Base-by-base conservation (phyloP, 441 rosid species). In the Aquilaria agallochum region DNA sequence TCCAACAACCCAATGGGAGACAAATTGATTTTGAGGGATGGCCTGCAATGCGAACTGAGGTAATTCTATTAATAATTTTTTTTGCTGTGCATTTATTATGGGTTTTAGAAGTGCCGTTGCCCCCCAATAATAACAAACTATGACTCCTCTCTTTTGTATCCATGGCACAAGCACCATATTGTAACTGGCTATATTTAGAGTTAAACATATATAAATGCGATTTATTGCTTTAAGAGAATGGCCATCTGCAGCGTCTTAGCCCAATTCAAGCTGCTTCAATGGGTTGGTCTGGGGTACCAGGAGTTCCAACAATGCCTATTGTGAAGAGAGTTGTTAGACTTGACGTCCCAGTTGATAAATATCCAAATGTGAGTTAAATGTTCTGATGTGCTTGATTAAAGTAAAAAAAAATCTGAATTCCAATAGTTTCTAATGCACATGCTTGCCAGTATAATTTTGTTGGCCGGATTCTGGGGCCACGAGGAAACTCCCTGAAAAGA, bases 401-500 rank as follows among this genome's bases (percentile, higher is more conserved):
- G 45, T 56, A 46, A 12, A 20, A 20, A 20, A 20, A 20, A 46
- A 57, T 52, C 4, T 59, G 44, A 11, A 47, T 59, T 55, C 30
- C 54, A 54, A 53, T 48, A 20, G 54, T 60, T 56, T 76, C 81
- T 74, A 78, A 75, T 67, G 45, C 57, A 15, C 59, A 62, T 56
- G 7, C 54, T 31, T 78, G 47, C 73, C 94, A 91, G 97, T 91
- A 74, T 64, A 89, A 95, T 74, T 95, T 95, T 77, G 97, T 92
- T 68, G 99, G 99, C 48, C 79, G 97, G 63, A 83, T 95, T 75
- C 77, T 95, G 73, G 99, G 97, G 65, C 97, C 97, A 11, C 87
- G 99, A 7, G 99, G 99, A 50, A 91, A 95, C 78, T 95, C 97
- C 71, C 80, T 95, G 60, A 95, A 95, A 78, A 83, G 97, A 79